These are phyloP conservation scores for Boletus vinaceobasis DNA, from an alignment of 768 basidiomycete species.

Conservation along the genomic window DNA sequence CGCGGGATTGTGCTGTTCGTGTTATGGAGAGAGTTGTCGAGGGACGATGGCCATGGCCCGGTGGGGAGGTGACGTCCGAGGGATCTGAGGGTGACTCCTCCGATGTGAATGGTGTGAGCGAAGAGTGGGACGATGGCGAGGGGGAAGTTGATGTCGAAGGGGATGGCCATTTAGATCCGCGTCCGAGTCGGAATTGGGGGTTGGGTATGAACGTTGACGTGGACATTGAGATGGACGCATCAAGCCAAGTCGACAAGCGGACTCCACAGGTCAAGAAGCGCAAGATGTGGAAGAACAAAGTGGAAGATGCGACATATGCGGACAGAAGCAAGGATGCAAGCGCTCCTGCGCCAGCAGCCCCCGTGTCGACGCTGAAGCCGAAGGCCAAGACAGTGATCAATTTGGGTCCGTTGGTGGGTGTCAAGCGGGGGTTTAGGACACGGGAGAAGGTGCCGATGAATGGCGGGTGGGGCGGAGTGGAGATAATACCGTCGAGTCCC, in stretches of 20 bases:
- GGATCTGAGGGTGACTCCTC: slow-evolving; percentile 21
- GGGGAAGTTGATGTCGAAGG: slow-evolving; percentile 26
- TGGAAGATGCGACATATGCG: slow-evolving; percentile 30
- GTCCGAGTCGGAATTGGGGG: slow-evolving; percentile 9
- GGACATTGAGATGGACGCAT: slow-evolving; percentile 20
- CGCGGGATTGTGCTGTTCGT: slow-evolving; percentile 59
- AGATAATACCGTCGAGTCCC: slow-evolving; percentile 42
- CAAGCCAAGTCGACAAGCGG: slow-evolving; percentile 4
- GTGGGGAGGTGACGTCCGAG: slow-evolving; percentile 25
- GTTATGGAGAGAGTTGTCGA: slow-evolving; percentile 68
- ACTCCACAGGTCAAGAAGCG: slow-evolving; percentile 16
- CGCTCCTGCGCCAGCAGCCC: neutral
- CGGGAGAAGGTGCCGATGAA: slow-evolving; percentile 51
- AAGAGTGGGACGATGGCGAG: slow-evolving; percentile 15
- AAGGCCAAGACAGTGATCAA: slow-evolving; percentile 31
- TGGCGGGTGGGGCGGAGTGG: slow-evolving; percentile 64
- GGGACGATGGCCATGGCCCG: slow-evolving; percentile 30
- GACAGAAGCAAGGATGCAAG: neutral
- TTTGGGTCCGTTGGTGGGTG: slow-evolving; percentile 63
- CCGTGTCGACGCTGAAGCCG: neutral
- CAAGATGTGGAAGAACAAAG: slow-evolving; percentile 15
- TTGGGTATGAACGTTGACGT: slow-evolving; percentile 26
- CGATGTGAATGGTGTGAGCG: slow-evolving; percentile 11
- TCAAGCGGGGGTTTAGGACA: slow-evolving; percentile 58
- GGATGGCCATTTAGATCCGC: slow-evolving; percentile 9